Evolutionary conservation across 768 basidiomycete genomes (phyloP), one percentile per base, ranked within the genome.

Genomic region (Agrocybe praecox): DNA sequence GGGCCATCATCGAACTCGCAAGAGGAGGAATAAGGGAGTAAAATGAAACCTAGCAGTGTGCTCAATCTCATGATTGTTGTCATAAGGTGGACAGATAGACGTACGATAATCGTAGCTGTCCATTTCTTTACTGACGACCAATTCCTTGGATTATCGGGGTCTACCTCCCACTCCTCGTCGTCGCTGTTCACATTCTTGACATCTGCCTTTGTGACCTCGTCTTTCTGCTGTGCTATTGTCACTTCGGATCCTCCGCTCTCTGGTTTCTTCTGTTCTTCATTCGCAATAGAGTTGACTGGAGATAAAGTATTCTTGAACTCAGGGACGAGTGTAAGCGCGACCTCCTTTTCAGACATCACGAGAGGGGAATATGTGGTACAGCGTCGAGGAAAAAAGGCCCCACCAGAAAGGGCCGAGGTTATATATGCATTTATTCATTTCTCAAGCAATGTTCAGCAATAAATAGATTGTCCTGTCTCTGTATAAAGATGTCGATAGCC

Each of bases 1-100:
- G 52, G 3, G 52, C 42, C 52, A 53, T 53, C 52, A 53, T 53
- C 10, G 52, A 53, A 26, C 52, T 53, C 6, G 52, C 52, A 29
- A 53, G 44, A 18, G 52, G 52, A 3, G 52, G 52, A 10, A 53
- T 46, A 6, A 53, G 32, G 23, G 52, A 45, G 26, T 53, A 53
- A 12, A 53, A 46, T 1, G 52, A 53, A 8, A 53, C 52, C 52
- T 53, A n/a, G 51, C 10, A 18, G 2, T 12, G 10, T 22, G 6
- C 9, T 45, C 18, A 22, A 12, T 10, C 23, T 19, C 12, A 32
- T n/a, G 32, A 32, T 26, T 14, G 12, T 17, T 19, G 11, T 9
- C 36, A 40, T 4, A 44, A 21, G 15, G 42, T 19, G n/a, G 2
- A 43, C 11, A 14, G 19, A 22, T 42, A 19, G n/a, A 46, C 52